Base-by-base conservation (phyloP, 2,329 filamentous ascomycete species). In the Fusarium sp. region DNA sequence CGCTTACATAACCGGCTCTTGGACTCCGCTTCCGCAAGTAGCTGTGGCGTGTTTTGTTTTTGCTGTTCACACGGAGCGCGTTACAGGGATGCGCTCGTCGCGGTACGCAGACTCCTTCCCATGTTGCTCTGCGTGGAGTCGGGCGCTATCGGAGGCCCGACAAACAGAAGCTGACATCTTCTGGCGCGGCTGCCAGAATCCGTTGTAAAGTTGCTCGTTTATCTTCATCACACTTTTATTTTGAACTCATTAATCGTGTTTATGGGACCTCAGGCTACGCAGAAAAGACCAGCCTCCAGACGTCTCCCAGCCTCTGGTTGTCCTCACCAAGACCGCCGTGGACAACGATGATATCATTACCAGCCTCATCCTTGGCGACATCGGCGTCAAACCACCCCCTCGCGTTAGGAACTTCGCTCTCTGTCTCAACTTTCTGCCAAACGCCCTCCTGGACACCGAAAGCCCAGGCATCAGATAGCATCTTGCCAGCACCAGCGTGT, bases 321-420 rank as follows among this genome's bases (percentile, higher is more conserved):
- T 78, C 76, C 44, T 80, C 79, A 6, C 68, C 75, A 13, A 84
- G 68, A 1, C 82, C 82, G 11, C 82, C 82, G 56, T 82, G 80
- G 2, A 84, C 68, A 37, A 82, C 58, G 16, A 83, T 65, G 3
- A 60, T 60, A 27, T 75, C 59, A 7, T 68, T 65, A 0, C 59
- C 68, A 9, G 31, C 50, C 3, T 65, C 50, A 18, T 47, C 53
- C 16, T 41, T 46, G 4, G 62, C 36, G 3, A 77, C 74, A 60
- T 80, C 81, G 10, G 80, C 80, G 61, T 76, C 81, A 68, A 84
- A 83, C 80, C 81, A 82, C 3, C 81, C 81, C 37, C 82, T 73
- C 3, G 79, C 62, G 12, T 63, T 70, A 16, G 82, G 81, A 15
- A 47, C 51, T 15, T 73, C 73, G 6, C 66, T 64, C 5, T 60